Conservation (phyloP, 2,329 filamentous ascomycete species). For the Colletotrichum costaricense region DNA sequence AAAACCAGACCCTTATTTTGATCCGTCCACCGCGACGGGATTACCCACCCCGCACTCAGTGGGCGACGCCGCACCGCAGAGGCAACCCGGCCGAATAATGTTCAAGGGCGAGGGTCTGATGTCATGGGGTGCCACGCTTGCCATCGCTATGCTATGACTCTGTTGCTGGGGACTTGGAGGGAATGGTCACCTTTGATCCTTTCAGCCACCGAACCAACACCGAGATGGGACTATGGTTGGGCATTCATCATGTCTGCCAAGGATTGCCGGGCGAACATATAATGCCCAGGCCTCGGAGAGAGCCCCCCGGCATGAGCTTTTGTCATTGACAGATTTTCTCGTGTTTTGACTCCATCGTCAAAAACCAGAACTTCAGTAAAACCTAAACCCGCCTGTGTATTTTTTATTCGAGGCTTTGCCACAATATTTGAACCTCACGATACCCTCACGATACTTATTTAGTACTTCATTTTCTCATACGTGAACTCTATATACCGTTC, state of each 20-base stretch:
- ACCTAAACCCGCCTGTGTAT: not conserved
- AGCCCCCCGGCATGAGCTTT: not conserved
- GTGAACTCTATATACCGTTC: not conserved
- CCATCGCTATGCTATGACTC: not conserved
- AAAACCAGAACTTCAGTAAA: not conserved
- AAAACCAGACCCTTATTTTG: not conserved
- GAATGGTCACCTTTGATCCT: not conserved
- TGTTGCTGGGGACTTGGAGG: not conserved
- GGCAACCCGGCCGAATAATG: not conserved
- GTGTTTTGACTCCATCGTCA: not conserved
- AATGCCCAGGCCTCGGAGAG: not conserved
- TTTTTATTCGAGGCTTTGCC: not conserved
- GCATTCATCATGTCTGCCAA: not conserved
- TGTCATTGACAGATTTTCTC: not conserved
- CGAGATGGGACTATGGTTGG: not conserved
- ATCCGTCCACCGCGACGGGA: not conserved
- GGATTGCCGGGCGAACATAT: constrained; percentile 7
- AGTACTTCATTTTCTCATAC: too few relatives aligned
- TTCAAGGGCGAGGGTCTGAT: not conserved
- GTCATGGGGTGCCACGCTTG: constrained; percentile 3
- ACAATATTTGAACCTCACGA: not conserved
- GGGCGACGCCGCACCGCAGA: not conserved
- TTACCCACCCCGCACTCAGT: not conserved
- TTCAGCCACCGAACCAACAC: not conserved
- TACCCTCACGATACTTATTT: not conserved